Percentiles rank a stretch among this genome's conserved stretches.
These are phyloP conservation scores for Pseudoturritis turrita DNA, from an alignment of 345 rosid species.

Conservation along the genomic window DNA sequence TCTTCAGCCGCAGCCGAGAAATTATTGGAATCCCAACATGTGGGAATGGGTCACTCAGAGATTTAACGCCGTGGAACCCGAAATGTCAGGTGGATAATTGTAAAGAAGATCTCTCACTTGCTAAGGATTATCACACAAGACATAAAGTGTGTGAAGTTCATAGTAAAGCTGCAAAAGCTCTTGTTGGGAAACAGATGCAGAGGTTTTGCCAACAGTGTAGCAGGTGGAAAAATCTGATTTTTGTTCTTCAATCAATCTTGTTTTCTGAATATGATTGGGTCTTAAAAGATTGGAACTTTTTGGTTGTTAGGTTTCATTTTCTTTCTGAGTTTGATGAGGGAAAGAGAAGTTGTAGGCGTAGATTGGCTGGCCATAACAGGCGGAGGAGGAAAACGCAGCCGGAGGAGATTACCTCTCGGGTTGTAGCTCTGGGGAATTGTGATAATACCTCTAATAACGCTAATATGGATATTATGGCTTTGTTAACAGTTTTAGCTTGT, in stretches of 20 bases:
- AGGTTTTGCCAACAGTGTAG: conserved; percentile 98
- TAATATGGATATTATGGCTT: conserved; percentile 54
- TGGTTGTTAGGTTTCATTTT: conserved; percentile 57
- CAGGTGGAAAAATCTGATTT: conserved; percentile 46
- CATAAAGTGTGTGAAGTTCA: conserved; percentile 90
- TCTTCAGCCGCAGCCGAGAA: conserved; percentile 23
- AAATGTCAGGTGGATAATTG: conserved; percentile 89
- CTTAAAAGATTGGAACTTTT: neutral
- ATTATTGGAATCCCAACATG: conserved; percentile 58
- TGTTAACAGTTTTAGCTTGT: conserved; percentile 58
- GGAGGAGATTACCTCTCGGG: conserved; percentile 51
- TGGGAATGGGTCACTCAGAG: conserved; percentile 79
- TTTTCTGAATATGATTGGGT: neutral
- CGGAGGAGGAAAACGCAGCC: conserved; percentile 80
- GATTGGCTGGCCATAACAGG: conserved; percentile 80
- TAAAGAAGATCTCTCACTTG: conserved; percentile 64
- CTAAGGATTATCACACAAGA: conserved; percentile 85
- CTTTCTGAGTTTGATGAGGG: conserved; percentile 85
- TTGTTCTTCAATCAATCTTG: neutral
- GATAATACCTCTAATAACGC: conserved; percentile 30
- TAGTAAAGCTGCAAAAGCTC: conserved; percentile 71
- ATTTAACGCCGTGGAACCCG: conserved; percentile 45
- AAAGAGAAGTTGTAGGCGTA: conserved; percentile 79
- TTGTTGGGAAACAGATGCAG: conserved; percentile 86
- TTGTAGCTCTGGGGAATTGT: conserved; percentile 40